Evolutionary conservation across 2,329 filamentous ascomycete species (phyloP).

Genomic region (Neobulgaria alba): DNA sequence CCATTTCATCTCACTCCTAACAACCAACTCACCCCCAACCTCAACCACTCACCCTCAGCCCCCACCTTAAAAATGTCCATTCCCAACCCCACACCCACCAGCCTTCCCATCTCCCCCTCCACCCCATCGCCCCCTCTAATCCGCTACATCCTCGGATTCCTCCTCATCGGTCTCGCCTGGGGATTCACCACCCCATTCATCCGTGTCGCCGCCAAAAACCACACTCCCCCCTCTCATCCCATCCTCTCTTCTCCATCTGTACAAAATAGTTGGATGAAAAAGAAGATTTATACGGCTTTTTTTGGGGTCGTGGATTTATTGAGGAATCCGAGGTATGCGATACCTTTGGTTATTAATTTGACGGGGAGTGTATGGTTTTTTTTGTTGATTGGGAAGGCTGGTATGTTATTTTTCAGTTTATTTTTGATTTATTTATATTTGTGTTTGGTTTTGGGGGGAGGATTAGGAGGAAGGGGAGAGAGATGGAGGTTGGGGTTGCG

Average conservation of each 20-base stretch:
- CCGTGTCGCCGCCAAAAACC: constrained; percentile 70
- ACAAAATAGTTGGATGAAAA: constrained; percentile 49
- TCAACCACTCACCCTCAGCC: too few relatives aligned
- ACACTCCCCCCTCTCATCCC: constrained; percentile 54
- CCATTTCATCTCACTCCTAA: too few relatives aligned
- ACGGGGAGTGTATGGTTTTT: constrained; percentile 98
- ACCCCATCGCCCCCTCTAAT: constrained; percentile 43
- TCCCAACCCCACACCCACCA: too few relatives aligned
- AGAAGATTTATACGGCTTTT: constrained; percentile 54
- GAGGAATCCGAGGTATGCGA: constrained; percentile 71
- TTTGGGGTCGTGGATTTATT: constrained; percentile 74
- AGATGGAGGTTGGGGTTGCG: not conserved
- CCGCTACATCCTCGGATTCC: constrained; percentile 82
- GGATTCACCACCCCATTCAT: constrained; percentile 91
- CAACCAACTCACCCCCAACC: too few relatives aligned
- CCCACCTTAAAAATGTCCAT: too few relatives aligned
- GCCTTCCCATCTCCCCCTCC: too few relatives aligned
- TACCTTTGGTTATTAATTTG: constrained; percentile 78
- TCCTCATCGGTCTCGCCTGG: constrained; percentile 88
- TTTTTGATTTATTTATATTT: too few relatives aligned
- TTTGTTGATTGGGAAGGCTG: constrained; percentile 81
- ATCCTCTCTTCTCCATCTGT: constrained; percentile 43
- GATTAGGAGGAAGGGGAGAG: not conserved
- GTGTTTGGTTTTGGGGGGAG: too few relatives aligned
- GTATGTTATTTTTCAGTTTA: constrained; percentile 40